These are phyloP conservation scores for Hibiscus syriacus DNA, from an alignment of 345 rosid species.

Conservation along the genomic window DNA sequence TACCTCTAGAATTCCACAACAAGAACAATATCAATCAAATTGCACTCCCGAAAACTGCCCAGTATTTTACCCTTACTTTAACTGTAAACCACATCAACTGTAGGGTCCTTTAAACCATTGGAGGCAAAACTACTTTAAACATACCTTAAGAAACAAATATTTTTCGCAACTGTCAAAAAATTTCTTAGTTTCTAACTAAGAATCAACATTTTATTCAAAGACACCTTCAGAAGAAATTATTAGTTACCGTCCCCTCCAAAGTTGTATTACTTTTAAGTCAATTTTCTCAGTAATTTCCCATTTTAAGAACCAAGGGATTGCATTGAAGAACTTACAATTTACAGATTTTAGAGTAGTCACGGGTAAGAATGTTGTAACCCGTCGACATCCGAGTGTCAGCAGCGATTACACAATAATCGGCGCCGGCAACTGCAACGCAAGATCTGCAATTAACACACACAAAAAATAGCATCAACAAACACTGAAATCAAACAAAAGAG, in stretches of 20 bases:
- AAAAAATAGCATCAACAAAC: background rate
- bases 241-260: background rate
- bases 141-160: background rate
- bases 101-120: background rate
- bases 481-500: background rate
- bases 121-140: background rate
- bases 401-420: slow-evolving; percentile 85
- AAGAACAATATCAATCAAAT: background rate
- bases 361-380: slow-evolving; percentile 79
- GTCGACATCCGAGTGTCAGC: slow-evolving; percentile 93
- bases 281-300: background rate
- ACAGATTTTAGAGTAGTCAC: slow-evolving; percentile 85
- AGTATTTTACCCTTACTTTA: background rate
- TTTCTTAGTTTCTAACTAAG: background rate
- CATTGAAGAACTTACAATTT: slow-evolving; percentile 40
- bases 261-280: background rate
- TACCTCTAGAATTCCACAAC: background rate
- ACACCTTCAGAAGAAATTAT: background rate
- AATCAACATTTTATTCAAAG: background rate
- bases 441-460: slow-evolving; percentile 33
- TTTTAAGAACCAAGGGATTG: background rate
- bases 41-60: background rate
- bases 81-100: background rate
- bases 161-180: background rate
- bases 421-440: slow-evolving; percentile 87